phyloP scores from a whole-genome alignment of 306 rosid genomes.

The Astragalus membranaceus region DNA sequence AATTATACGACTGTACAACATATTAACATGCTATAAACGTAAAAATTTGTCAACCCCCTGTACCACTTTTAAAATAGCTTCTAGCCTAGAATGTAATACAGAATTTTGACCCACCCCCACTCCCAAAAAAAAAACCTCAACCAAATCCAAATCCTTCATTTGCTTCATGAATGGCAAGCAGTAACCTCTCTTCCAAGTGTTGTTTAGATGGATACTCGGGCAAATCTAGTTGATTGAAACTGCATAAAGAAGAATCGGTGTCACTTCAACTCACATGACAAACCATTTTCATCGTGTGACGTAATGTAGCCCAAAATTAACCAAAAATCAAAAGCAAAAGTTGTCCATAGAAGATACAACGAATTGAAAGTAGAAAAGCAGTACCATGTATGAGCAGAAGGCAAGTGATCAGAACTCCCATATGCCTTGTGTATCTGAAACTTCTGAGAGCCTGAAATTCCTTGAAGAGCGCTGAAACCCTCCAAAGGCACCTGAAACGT shows the following conservation, averaged over 20 bases:
- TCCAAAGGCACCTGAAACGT: slow-evolving; percentile 86
- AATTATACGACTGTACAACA: slow-evolving; percentile 75
- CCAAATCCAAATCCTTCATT: slow-evolving; percentile 98
- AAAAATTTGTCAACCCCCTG: slow-evolving; percentile 39
- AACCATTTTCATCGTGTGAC: neutral
- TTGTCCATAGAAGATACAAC: neutral
- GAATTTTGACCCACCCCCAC: too few species aligned
- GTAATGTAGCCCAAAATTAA: neutral
- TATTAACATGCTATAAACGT: slow-evolving; percentile 52
- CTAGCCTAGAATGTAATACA: slow-evolving; percentile 40
- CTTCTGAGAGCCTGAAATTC: slow-evolving; percentile 95
- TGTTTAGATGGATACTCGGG: slow-evolving; percentile 93
- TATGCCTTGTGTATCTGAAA: slow-evolving; percentile 99
- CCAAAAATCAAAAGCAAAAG: neutral
- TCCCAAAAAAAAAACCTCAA: slow-evolving; percentile 22
- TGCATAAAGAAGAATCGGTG: slow-evolving; percentile 30
- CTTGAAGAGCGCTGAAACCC: slow-evolving; percentile 98
- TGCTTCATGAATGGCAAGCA: slow-evolving; percentile 93
- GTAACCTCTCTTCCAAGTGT: slow-evolving; percentile 83
- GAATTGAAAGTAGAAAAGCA: neutral
- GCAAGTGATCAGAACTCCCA: slow-evolving; percentile 93
- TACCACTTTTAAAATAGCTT: slow-evolving; percentile 29
- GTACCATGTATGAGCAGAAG: slow-evolving; percentile 99
- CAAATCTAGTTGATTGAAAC: slow-evolving; percentile 94
- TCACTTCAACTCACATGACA: neutral